Evolutionary conservation across 495 filamentous ascomycete genomes (phyloP), one percentile per base, ranked within the genome.

Genomic region (Daldinia bambusicola): DNA sequence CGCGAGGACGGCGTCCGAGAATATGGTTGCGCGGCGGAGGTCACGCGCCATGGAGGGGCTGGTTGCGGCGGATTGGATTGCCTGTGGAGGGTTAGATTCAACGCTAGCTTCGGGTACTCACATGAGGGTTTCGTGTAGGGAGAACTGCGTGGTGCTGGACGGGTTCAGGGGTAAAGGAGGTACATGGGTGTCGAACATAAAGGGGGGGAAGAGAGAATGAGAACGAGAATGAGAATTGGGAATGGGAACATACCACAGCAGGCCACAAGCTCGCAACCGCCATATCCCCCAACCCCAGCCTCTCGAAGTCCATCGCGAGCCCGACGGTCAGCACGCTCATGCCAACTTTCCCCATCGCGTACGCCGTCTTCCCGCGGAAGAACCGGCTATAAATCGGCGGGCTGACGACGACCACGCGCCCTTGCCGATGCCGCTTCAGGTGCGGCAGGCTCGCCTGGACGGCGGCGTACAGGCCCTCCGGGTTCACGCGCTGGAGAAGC

Each of bases 341-440:
- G 14, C 83, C 91, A 14, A 94, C 87, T 75, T 97, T 97, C 57
- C 92, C 91, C 84, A 95, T 90, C 0, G 93, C 93, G 80, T 96
- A 96, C 16, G 90, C 92, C 0, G 92, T 92, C 85, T 97, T 96
- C 9, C 93, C 93, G 2, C 91, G 77, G 74, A 95, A 94, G 77
- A 96, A 96, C 16, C 93, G 84, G 52, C 86, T 90, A 72, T 96
- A 96, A 61, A 97, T 94, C 0, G 93, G 93, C 50, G 93, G 93
- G 64, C 88, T 90, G 22, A 97, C 92, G 48, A 96, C 93, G 55
- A 96, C 82, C 55, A 96, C 87, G 6, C 93, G 70, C 0, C 87
- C 92, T 34, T 81, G 85, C 79, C 84, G 85, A 0, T 51, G n/a
- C n/a, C 31, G 48, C 62, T 79, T 80, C 2, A 85, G 77, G 55